A percentile compares a stretch with the other conserved stretches of the same genome.
Evolutionary conservation across 179 eudicot genomes (phyloP).

Genomic region (Gypsophila paniculata): DNA sequence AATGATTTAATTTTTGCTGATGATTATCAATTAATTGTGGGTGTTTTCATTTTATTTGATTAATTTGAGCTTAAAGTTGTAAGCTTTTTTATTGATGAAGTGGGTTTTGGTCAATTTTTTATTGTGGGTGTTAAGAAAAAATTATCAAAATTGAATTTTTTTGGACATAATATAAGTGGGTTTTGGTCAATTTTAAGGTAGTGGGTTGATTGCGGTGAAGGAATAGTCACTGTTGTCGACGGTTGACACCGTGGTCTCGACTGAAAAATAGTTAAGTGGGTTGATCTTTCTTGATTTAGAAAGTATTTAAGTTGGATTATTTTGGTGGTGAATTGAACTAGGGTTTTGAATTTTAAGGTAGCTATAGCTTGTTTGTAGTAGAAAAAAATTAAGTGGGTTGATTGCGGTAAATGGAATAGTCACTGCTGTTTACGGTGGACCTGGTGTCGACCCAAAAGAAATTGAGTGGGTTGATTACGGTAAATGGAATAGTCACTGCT

Average conservation of each 20-base stretch:
- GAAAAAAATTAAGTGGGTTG: no score
- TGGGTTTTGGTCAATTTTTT: neutral
- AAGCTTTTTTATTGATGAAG: neutral
- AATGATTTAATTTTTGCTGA: no score
- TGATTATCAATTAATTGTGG: constrained; percentile 6
- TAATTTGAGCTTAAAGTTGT: neutral
- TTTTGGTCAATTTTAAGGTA: neutral
- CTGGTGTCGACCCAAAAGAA: no score
- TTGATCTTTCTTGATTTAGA: no score
- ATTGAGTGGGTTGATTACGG: no score
- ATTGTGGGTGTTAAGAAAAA: neutral
- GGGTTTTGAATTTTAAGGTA: neutral
- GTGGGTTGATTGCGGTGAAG: no score
- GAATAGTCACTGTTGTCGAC: no score
- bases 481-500: no score
- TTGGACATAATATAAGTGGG: neutral
- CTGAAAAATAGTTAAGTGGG: no score
- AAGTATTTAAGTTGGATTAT: neutral
- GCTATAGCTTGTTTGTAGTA: neutral
- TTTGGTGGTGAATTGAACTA: neutral
- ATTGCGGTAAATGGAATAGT: no score
- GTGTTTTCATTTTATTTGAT: constrained; percentile 5
- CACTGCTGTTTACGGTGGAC: no score
- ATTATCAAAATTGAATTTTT: neutral
- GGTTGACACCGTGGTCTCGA: no score